These are phyloP conservation scores for Beauveria varroae DNA, from an alignment of 2,329 filamentous ascomycete genomes.

Conservation along the genomic window DNA sequence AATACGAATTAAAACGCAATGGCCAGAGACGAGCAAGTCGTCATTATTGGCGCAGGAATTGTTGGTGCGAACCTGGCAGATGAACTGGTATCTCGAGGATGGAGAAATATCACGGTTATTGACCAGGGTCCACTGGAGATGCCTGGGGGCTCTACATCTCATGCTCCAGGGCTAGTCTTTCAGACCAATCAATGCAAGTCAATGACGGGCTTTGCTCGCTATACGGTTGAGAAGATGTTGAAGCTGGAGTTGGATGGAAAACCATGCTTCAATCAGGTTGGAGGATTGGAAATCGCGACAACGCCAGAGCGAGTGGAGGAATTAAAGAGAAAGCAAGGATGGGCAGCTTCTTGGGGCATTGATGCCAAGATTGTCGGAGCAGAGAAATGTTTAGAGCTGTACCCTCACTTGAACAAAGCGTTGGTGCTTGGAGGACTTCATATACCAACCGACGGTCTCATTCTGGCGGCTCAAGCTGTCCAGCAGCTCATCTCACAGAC, in stretches of 20 bases:
- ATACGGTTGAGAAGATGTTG: conserved; percentile 53
- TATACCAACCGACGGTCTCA: conserved; percentile 54
- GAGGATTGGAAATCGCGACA: conserved; percentile 55
- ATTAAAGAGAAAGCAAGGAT: conserved; percentile 55
- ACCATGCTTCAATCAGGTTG: conserved; percentile 54
- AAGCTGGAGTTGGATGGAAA: conserved; percentile 33
- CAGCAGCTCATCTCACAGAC: conserved; percentile 54
- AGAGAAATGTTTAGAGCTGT: conserved; percentile 44
- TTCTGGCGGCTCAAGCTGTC: conserved; percentile 52
- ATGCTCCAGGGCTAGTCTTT: conserved; percentile 57
- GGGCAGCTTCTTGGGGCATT: conserved; percentile 53
- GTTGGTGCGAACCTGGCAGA: conserved; percentile 58
- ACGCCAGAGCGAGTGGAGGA: conserved; percentile 51
- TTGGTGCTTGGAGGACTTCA: conserved; percentile 51
- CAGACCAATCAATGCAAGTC: conserved; percentile 52
- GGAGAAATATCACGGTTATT: conserved; percentile 55
- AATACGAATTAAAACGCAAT: conserved; percentile 20
- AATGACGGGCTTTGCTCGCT: conserved; percentile 51
- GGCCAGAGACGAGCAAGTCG: conserved; percentile 35
- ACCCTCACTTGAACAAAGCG: conserved; percentile 46
- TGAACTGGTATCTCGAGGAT: conserved; percentile 54
- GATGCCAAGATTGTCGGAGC: conserved; percentile 42
- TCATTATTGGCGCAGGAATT: conserved; percentile 57
- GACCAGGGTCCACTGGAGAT: conserved; percentile 56
- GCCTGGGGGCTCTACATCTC: conserved; percentile 58